Evolutionary conservation across 2,329 filamentous ascomycete species (phyloP), one percentile per base, ranked within the genome.

Genomic region (Albifimbria verrucaria): DNA sequence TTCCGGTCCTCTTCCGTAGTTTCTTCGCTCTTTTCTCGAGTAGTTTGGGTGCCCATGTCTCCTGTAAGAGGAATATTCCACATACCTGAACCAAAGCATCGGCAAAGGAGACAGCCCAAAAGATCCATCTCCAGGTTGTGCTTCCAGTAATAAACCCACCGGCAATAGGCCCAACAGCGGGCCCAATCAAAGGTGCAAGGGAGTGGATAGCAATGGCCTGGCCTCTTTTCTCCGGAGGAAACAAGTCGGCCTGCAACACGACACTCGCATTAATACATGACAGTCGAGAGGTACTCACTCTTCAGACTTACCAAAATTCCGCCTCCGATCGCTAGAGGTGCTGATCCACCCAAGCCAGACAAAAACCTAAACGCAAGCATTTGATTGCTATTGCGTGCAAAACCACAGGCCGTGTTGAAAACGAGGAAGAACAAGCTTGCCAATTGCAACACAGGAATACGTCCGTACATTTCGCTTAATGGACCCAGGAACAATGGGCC

Each of bases 341-440:
- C 73, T 24, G 72, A 74, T 3, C 73, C 75, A 3, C 72, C 75
- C 0, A 78, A 54, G 4, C 78, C 79, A 55, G 72, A 72, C 7
- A 81, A 59, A 48, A 81, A 77, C 1, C 78, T 74, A 57, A 79
- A 81, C 3, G 73, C 68, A 15, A 81, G 65, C 55, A 83, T 71
- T 63, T 78, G 73, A 15, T 64, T 66, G 7, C 70, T 69, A 15
- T 64, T 77, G 2, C 80, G 68, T 9, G 73, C 69, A 51, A 80
- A 76, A 0, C 77, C 80, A 53, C 78, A 81, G 0, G 72, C 77
- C 7, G 77, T 76, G 47, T 82, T 82, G 58, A 80, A 83, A 1
- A 77, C 60, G 71, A 83, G 3, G 71, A 81, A 86, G 17, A 82
- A 59, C 28, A 77, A 61, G 57, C 77, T 79, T 58, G 69, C 70